Conservation (phyloP, 2,329 filamentous ascomycete species). For the Pseudogymnoascus sp. region DNA sequence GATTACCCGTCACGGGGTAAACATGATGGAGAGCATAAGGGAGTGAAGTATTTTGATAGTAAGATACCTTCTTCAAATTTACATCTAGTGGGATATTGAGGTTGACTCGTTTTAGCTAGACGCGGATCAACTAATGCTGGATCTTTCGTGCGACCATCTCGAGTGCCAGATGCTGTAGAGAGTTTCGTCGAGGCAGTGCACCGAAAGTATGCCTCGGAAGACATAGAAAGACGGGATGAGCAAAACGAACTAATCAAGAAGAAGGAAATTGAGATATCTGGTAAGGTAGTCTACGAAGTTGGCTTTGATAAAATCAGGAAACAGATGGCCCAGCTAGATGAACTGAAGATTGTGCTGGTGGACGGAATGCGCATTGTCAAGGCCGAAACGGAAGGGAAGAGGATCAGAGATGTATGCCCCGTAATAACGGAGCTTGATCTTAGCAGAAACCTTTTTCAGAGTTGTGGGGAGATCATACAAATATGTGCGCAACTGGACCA, state of each 20-base stretch:
- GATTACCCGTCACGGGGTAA: slow-evolving; percentile 81
- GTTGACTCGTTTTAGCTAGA: slow-evolving; percentile 36
- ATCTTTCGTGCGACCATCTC: slow-evolving; percentile 77
- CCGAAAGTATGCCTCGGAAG: slow-evolving; percentile 71
- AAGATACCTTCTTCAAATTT: slow-evolving; percentile 25
- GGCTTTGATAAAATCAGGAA: slow-evolving; percentile 88
- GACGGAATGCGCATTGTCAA: slow-evolving; percentile 61
- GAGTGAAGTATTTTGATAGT: slow-evolving; percentile 77
- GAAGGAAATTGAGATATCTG: slow-evolving; percentile 59
- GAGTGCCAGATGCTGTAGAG: slow-evolving; percentile 57
- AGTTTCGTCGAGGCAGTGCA: slow-evolving; percentile 73
- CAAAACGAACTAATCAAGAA: slow-evolving; percentile 23
- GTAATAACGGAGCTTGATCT: slow-evolving; percentile 73
- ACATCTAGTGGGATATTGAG: slow-evolving; percentile 2
- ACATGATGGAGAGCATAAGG: slow-evolving; percentile 77
- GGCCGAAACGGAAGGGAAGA: slow-evolving; percentile 28
- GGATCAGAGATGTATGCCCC: slow-evolving; percentile 47
- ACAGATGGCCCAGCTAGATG: slow-evolving; percentile 67
- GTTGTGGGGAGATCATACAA: slow-evolving; percentile 54
- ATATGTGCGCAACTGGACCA: slow-evolving; percentile 64
- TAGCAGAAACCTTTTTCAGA: slow-evolving; percentile 71
- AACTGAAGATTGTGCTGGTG: slow-evolving; percentile 72
- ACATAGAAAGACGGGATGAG: slow-evolving; percentile 24
- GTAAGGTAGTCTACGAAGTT: slow-evolving; percentile 84
- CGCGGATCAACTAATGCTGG: slow-evolving; percentile 61